These are phyloP conservation scores for Pseudogymnoascus sp. DNA, from an alignment of 2,329 filamentous ascomycete genomes.

Conservation along the genomic window DNA sequence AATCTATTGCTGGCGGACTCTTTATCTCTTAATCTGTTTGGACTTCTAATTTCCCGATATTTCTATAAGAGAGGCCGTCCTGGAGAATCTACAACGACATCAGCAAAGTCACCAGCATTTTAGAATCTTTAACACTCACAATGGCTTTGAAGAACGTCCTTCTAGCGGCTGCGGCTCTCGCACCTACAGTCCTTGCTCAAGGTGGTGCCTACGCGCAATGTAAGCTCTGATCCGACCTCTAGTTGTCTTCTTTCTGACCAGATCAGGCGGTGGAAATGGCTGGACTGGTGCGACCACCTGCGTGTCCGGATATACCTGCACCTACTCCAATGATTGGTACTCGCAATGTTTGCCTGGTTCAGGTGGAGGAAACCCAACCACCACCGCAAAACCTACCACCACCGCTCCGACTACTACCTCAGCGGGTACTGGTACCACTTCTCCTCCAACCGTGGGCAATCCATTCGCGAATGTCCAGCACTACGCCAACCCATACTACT, in stretches of 20 bases:
- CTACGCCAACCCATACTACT: slow-evolving; percentile 47
- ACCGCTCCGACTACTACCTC: slow-evolving; percentile 16
- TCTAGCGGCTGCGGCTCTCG: slow-evolving; percentile 27
- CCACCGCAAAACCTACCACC: not conserved
- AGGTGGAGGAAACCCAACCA: not conserved
- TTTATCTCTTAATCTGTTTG: not conserved
- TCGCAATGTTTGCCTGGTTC: slow-evolving; percentile 26
- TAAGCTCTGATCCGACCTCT: slow-evolving; percentile 14
- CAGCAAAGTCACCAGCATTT: slow-evolving; percentile 1
- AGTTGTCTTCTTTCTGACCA: not conserved
- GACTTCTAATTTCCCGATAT: not conserved
- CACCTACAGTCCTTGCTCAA: slow-evolving; percentile 25
- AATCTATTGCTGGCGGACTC: not conserved
- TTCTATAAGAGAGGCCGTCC: not conserved
- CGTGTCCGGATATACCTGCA: slow-evolving; percentile 24
- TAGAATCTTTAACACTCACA: slow-evolving; percentile 14
- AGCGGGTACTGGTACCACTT: slow-evolving; percentile 14
- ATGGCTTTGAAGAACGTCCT: slow-evolving; percentile 24
- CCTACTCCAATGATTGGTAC: slow-evolving; percentile 21
- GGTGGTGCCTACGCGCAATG: slow-evolving; percentile 23
- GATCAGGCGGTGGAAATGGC: slow-evolving; percentile 23
- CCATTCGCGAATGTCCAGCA: slow-evolving; percentile 42
- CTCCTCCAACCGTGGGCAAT: slow-evolving; percentile 41
- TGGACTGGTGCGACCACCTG: slow-evolving; percentile 25
- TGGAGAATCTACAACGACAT: not conserved